Percentiles rank a stretch among this genome's conserved stretches.
These are phyloP conservation scores for Acanthamoeba lenticulata DNA, from an alignment of 208 protist genomes.

Conservation along the genomic window DNA sequence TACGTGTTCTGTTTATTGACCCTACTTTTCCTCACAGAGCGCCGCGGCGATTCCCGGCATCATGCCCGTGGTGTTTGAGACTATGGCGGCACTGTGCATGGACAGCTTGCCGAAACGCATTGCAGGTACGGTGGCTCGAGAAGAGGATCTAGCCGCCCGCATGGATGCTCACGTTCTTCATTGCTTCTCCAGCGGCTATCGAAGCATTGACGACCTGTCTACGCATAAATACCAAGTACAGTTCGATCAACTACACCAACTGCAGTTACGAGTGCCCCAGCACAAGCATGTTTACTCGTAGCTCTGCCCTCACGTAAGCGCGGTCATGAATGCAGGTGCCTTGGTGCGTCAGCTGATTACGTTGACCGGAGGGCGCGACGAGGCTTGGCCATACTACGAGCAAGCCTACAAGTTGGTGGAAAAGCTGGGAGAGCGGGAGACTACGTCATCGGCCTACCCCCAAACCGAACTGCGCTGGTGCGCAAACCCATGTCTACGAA, in stretches of 20 bases:
- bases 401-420: background rate
- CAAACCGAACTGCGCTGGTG: constrained; percentile 26
- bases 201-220: background rate
- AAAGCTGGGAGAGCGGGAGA: background rate
- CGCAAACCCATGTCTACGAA: background rate
- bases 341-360: background rate
- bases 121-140: background rate
- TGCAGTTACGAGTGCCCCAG: background rate
- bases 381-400: background rate
- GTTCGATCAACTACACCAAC: background rate
- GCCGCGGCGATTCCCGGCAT: background rate
- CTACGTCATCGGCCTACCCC: background rate
- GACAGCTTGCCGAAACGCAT: background rate
- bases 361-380: background rate
- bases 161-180: background rate
- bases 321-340: background rate
- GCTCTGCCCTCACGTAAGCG: background rate
- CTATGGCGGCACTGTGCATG: background rate
- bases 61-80: background rate
- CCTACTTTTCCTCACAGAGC: background rate
- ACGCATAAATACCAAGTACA: background rate
- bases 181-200: background rate
- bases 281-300: background rate
- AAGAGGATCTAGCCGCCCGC: too few relatives aligned
- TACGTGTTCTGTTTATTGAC: background rate